Evolutionary conservation across 2,329 filamentous ascomycete species (phyloP).

Genomic region (Ustilaginoidea virens): DNA sequence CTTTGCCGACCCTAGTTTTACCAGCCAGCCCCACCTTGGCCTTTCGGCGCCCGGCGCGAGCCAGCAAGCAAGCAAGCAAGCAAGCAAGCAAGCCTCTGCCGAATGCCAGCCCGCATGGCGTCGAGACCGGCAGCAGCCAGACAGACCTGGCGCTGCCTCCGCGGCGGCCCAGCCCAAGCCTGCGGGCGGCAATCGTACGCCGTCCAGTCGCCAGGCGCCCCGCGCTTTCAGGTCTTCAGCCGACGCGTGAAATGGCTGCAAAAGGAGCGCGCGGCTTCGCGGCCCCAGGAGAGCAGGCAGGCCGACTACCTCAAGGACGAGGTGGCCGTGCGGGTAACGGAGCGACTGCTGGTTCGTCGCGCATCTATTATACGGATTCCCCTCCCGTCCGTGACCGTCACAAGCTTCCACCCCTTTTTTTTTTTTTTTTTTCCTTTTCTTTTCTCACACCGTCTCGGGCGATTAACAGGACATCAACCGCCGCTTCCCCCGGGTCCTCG

Average conservation of each 20-base stretch:
- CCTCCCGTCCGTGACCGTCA: too few relatives aligned
- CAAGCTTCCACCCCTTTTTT: too few relatives aligned
- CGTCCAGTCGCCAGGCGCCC: constrained; percentile 59
- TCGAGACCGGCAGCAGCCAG: too few relatives aligned
- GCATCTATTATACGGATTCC: too few relatives aligned
- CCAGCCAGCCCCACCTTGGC: too few relatives aligned
- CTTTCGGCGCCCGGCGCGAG: too few relatives aligned
- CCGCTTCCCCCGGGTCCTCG: constrained; percentile 67
- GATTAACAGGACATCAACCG: constrained; percentile 74
- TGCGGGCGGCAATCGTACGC: constrained; percentile 47
- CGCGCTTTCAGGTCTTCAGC: constrained; percentile 84
- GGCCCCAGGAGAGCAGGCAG: constrained; percentile 56
- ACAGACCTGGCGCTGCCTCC: too few relatives aligned
- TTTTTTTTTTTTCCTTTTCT: too few relatives aligned
- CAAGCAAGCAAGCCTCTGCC: too few relatives aligned
- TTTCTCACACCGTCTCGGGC: too few relatives aligned
- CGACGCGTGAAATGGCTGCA: constrained; percentile 75
- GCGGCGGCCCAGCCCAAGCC: constrained; percentile 5
- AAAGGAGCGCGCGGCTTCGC: constrained; percentile 66
- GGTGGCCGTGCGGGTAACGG: constrained; percentile 68
- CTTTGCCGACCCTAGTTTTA: too few relatives aligned
- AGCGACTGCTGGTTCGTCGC: constrained; percentile 63
- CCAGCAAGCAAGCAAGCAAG: too few relatives aligned
- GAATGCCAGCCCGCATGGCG: constrained; percentile 19
- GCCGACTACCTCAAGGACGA: constrained; percentile 92